Evolutionary conservation across 345 rosid species (phyloP).

Genomic region (Heritiera fomes): DNA sequence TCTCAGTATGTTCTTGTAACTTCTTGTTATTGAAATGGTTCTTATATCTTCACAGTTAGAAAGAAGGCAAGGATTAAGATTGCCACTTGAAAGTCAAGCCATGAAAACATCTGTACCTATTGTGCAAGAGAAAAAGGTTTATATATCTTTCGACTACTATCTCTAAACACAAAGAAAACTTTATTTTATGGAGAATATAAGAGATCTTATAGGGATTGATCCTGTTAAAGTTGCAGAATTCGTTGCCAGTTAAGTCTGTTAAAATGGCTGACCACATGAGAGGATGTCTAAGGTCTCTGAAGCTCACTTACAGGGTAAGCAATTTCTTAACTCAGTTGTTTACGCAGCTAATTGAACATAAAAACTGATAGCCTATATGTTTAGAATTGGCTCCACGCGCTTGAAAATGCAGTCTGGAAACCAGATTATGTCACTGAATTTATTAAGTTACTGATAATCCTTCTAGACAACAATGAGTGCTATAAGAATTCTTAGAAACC

Average conservation of each 20-base stretch:
- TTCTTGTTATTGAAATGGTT: neutral
- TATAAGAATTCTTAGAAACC: neutral
- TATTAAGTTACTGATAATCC: neutral
- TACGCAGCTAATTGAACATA: neutral
- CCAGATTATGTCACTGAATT: neutral
- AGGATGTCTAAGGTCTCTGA: constrained; percentile 70
- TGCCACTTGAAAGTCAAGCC: constrained; percentile 31
- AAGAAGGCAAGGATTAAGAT: constrained; percentile 56
- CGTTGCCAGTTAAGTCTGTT: constrained; percentile 15
- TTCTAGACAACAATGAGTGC: neutral
- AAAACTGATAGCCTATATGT: neutral
- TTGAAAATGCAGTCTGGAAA: neutral
- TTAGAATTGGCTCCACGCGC: neutral
- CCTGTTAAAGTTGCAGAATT: constrained; percentile 39
- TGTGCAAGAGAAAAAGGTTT: constrained; percentile 37
- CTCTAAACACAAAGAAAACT: neutral
- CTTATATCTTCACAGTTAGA: constrained; percentile 42
- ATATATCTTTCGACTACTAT: neutral
- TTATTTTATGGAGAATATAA: neutral
- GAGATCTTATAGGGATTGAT: constrained; percentile 11
- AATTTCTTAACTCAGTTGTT: neutral
- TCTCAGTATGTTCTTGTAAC: neutral
- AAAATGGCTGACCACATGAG: constrained; percentile 55
- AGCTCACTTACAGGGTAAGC: constrained; percentile 57
- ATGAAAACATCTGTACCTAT: constrained; percentile 23